Base-by-base conservation (phyloP, 2,329 filamentous ascomycete genomes). In the Aureobasidium leucospermi region DNA sequence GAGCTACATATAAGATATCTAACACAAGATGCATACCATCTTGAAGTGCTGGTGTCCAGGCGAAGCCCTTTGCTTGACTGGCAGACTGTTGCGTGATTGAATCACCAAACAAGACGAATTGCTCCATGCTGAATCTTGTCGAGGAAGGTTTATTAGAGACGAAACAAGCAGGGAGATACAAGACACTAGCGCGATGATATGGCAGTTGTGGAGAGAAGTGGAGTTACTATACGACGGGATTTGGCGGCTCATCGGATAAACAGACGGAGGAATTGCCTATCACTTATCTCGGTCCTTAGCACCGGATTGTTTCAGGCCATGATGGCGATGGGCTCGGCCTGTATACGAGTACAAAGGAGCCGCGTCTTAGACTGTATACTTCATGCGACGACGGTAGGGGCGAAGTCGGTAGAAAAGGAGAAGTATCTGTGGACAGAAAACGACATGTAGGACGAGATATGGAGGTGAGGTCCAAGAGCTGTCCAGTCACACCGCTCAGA, bases 41-140 rank as follows among this genome's bases (percentile, higher is more conserved):
- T 69, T 91, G 85, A 3, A 96, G 76, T 15, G 83, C 85, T 23
- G 87, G 82, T 60, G 86, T 84, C 67, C 95, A 89, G 0, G 82
- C 89, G 72, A 92, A 93, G 15, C 87, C 89, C 60, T 83, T 76
- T 10, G 81, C 74, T 51, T 85, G 77, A 38, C 80, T 78, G 63
- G 81, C 82, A 1, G 85, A 81, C 43, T 81, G 78, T 69, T 97
- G 85, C 51, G 93, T 86, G 63, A 97, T 86, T 34, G 90, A 96
- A 75, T 97, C 94, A 58, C 93, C 93, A 63, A 97, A 88, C 28
- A 97, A 83, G 63, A 97, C 78, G 66, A 80, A 75, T 62, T 78
- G 75, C 39, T 77, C 72, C 89, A 70, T 87, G 29, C 4, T 46
- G 29, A 11, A 8, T 9, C 16, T 38, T 16, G 8, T 32, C n/a